Evolutionary conservation across 192 early-diverging fungal genomes (phyloP).

Genomic region (Rhizophagus prolifer): DNA sequence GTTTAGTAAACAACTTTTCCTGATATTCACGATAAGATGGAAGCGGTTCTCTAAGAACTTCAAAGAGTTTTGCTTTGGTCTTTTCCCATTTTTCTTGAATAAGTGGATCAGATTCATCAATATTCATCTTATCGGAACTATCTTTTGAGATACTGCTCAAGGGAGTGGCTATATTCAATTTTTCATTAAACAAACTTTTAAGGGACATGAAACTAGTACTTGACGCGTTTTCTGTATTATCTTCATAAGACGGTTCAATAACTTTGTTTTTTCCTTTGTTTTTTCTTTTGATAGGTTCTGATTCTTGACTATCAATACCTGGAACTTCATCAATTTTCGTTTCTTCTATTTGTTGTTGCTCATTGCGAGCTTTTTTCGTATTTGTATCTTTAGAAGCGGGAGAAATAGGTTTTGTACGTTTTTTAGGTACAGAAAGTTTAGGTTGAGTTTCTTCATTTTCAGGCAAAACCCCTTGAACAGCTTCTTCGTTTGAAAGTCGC

Average conservation of each 20-base stretch:
- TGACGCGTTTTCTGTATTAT: not conserved
- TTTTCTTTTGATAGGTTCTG: not conserved
- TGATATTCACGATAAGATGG: not conserved
- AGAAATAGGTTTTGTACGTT: not conserved
- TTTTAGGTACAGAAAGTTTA: not conserved
- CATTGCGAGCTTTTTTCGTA: not conserved
- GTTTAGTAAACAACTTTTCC: not conserved
- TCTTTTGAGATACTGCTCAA: not conserved
- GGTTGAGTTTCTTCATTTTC: not conserved
- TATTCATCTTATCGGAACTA: not conserved
- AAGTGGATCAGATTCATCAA: not conserved
- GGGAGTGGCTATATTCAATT: not conserved
- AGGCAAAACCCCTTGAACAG: not conserved
- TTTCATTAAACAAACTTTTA: not conserved
- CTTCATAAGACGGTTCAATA: not conserved
- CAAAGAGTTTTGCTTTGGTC: constrained; percentile 2
- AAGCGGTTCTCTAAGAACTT: not conserved
- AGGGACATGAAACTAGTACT: not conserved
- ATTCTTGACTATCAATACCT: not conserved
- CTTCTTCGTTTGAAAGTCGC: not conserved
- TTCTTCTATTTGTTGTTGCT: not conserved
- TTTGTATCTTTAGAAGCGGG: not conserved
- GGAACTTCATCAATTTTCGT: not conserved
- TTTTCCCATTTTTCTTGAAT: constrained; percentile 6
- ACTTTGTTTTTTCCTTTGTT: not conserved